Conservation (phyloP, 1,139 yeast genomes). For the Magnusiomyces fungicola region DNA sequence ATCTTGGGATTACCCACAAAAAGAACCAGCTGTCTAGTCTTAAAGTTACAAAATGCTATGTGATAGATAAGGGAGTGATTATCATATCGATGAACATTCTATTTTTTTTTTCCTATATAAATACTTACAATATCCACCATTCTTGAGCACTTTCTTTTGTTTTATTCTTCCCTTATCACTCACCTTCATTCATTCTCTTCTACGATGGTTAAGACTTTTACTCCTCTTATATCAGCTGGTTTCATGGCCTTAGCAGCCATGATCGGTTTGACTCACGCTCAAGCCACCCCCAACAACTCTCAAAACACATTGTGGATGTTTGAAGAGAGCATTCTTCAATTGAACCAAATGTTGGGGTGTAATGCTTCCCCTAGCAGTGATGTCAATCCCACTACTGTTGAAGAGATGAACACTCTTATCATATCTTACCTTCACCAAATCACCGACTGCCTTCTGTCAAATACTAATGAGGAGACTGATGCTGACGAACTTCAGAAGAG, state of each 20-base stretch:
- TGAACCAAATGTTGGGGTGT: neutral
- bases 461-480: neutral
- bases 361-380: conserved; percentile 7
- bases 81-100: no score
- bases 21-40: no score
- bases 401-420: neutral
- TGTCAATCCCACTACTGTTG: neutral
- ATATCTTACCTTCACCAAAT: neutral
- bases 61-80: no score
- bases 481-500: conserved; percentile 1
- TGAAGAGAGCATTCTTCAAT: neutral
- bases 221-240: neutral
- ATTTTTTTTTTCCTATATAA: no score
- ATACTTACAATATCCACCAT: no score
- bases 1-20: no score
- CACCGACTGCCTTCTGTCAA: neutral
- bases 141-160: no score
- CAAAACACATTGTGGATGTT: neutral
- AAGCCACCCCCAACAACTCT: neutral
- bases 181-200: no score
- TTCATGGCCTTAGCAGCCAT: neutral
- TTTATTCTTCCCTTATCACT: no score
- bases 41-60: no score
- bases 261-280: neutral
- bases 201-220: neutral